A percentile compares a stretch with the other conserved stretches of the same genome.
Evolutionary conservation across 257 asterid genomes (phyloP).

Genomic region (Jasminum sambac): DNA sequence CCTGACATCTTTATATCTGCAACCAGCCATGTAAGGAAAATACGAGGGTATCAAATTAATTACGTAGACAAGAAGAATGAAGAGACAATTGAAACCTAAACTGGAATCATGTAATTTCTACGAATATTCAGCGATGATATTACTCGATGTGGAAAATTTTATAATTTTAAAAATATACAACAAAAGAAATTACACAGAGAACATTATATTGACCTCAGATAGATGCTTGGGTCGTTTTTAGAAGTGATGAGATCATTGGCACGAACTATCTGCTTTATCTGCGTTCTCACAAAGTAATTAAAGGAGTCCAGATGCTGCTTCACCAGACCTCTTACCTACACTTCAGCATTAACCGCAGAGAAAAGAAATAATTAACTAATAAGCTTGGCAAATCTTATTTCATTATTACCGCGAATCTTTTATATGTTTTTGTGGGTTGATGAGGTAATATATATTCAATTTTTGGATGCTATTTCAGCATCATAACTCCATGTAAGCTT

Average conservation of each 20-base stretch:
- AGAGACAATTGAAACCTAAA: constrained; percentile 3
- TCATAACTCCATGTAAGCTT: not conserved
- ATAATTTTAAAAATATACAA: not conserved
- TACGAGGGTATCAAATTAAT: not conserved
- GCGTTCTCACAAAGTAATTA: constrained; percentile 65
- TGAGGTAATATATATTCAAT: too few species aligned
- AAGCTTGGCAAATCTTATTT: too few species aligned
- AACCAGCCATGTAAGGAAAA: constrained; percentile 11
- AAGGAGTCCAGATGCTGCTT: constrained; percentile 91
- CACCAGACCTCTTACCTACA: constrained; percentile 88
- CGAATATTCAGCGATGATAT: not conserved
- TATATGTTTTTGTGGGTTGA: too few species aligned
- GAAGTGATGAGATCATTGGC: constrained; percentile 58
- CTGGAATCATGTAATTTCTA: constrained; percentile 6
- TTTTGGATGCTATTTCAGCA: not conserved
- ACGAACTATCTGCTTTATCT: constrained; percentile 65
- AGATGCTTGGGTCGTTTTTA: constrained; percentile 38
- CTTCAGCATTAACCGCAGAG: constrained; percentile 24
- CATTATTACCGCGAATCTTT: too few species aligned
- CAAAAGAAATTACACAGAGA: constrained; percentile 4
- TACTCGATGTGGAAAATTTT: not conserved
- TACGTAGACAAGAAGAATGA: constrained; percentile 1
- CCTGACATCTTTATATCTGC: constrained; percentile 67
- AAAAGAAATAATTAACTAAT: not conserved
- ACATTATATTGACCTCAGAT: constrained; percentile 44